A percentile compares a stretch with the other conserved stretches of the same genome.
These are phyloP conservation scores for Lactifluus piperatus DNA, from an alignment of 768 basidiomycete genomes.

Conservation along the genomic window DNA sequence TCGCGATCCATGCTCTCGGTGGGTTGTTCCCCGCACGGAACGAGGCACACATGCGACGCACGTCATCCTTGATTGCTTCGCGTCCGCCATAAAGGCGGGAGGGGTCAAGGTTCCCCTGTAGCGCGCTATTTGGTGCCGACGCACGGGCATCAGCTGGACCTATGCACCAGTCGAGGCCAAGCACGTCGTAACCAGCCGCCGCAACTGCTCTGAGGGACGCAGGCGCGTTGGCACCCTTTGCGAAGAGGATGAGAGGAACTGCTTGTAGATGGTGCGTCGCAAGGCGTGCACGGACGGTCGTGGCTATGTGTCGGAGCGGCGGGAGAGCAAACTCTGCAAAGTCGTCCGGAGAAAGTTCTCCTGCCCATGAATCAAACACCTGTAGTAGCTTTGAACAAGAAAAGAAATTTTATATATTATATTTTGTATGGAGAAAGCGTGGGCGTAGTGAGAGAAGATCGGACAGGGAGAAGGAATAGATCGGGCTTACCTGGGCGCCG, in stretches of 20 bases:
- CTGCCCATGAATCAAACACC: slow-evolving; percentile 96
- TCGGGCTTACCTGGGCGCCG: slow-evolving; percentile 79
- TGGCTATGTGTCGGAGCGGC: slow-evolving; percentile 62
- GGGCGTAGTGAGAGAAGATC: neutral
- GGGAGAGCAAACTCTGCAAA: slow-evolving; percentile 81
- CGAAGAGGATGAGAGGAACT: slow-evolving; percentile 85
- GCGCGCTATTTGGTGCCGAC: slow-evolving; percentile 52
- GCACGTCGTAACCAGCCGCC: slow-evolving; percentile 69
- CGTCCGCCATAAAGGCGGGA: slow-evolving; percentile 75
- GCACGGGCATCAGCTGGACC: slow-evolving; percentile 64
- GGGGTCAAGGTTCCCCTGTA: slow-evolving; percentile 96
- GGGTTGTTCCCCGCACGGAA: slow-evolving; percentile 48
- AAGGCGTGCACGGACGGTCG: slow-evolving; percentile 55
- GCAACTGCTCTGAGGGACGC: slow-evolving; percentile 45
- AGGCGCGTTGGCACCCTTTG: slow-evolving; percentile 85
- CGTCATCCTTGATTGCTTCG: slow-evolving; percentile 78
- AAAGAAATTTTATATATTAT: too few relatives aligned
- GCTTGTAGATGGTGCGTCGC: slow-evolving; percentile 40
- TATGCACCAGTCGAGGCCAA: slow-evolving; percentile 89
- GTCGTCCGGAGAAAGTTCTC: slow-evolving; percentile 84
- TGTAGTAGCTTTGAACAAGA: slow-evolving; percentile 62
- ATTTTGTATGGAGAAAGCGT: neutral
- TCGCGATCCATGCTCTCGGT: slow-evolving; percentile 84
- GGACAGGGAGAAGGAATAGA: neutral
- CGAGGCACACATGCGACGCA: slow-evolving; percentile 72